Evolutionary conservation across 176 grass and related monocot genomes (phyloP).

Genomic region (Eleusine coracana): DNA sequence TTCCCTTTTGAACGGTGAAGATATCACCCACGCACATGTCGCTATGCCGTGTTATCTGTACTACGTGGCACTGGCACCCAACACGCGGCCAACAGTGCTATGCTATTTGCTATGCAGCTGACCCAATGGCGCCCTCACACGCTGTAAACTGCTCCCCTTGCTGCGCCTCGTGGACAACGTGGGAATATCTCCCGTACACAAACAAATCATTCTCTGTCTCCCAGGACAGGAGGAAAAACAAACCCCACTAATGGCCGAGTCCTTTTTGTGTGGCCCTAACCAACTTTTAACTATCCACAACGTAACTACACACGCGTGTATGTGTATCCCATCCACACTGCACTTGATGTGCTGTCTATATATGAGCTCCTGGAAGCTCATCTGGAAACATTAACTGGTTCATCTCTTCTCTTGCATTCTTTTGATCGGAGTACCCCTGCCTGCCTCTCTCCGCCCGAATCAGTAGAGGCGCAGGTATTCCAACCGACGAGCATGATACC

Average conservation of each 20-base stretch:
- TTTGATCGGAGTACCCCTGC: background rate
- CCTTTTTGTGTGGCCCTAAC: background rate
- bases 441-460: background rate
- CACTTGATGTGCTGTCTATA: background rate
- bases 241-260: background rate
- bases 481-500: constrained; percentile 15
- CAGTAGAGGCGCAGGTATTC: background rate
- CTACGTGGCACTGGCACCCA: constrained; percentile 28
- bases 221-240: background rate
- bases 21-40: background rate
- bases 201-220: background rate
- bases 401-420: background rate
- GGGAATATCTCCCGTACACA: background rate
- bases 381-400: background rate
- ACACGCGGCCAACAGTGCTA: background rate
- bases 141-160: background rate
- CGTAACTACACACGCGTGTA: constrained; percentile 1
- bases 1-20: constrained; percentile 2
- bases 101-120: no score
- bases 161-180: constrained; percentile 29
- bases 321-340: background rate
- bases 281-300: background rate
- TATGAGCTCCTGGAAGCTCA: constrained; percentile 10
- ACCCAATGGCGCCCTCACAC: background rate
- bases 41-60: constrained; percentile 1